phyloP scores from a whole-genome alignment of 371 early-diverging fungal genomes.

The Rhizopus sp. region DNA sequence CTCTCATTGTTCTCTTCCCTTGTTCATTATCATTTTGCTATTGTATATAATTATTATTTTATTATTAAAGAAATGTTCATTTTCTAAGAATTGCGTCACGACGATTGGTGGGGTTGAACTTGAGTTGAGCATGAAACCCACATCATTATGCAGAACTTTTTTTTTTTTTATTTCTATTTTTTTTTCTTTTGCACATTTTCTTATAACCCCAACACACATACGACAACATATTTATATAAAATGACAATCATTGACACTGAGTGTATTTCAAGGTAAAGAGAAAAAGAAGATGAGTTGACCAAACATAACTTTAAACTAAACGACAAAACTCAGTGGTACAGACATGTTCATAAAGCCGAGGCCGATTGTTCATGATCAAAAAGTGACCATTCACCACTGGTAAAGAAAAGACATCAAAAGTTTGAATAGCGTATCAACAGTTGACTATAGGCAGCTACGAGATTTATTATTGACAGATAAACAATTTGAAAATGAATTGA shows the following conservation, averaged over 20 bases:
- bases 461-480: constrained; percentile 77
- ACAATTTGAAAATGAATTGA: constrained; percentile 27
- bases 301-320: neutral
- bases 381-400: constrained; percentile 68
- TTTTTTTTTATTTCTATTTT: constrained; percentile 4
- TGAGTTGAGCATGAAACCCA: constrained; percentile 8
- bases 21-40: neutral
- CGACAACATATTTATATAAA: neutral
- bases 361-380: constrained; percentile 51
- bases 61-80: neutral
- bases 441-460: constrained; percentile 80
- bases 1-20: neutral
- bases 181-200: neutral
- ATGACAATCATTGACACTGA: constrained; percentile 28
- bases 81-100: neutral
- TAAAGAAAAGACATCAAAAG: constrained; percentile 18
- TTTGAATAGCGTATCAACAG: neutral
- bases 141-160: constrained; percentile 9
- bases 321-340: constrained; percentile 4
- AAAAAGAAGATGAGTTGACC: neutral
- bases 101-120: too few relatives aligned
- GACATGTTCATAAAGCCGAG: constrained; percentile 17
- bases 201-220: neutral
- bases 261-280: constrained; percentile 21
- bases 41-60: neutral